These are phyloP conservation scores for Brassica cretica DNA, from an alignment of 345 rosid species.

Conservation along the genomic window DNA sequence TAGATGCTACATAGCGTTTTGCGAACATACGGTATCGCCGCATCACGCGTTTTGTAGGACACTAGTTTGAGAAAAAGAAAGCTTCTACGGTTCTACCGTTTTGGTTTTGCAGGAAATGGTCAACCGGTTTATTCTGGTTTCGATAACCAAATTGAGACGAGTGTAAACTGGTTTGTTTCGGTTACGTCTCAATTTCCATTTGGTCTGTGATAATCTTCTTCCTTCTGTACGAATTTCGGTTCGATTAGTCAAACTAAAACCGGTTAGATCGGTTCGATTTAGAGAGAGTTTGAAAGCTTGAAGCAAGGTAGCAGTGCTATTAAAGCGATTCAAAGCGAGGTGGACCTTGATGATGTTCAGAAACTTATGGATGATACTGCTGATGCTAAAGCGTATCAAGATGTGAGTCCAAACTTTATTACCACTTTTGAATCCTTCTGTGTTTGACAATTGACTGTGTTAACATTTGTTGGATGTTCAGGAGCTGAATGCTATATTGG, in stretches of 20 bases:
- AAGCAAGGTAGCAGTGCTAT: constrained; percentile 79
- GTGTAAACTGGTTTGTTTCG: not conserved
- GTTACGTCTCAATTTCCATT: not conserved
- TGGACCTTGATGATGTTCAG: constrained; percentile 87
- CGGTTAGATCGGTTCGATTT: no score
- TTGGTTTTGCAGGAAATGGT: not conserved
- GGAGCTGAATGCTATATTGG: constrained; percentile 92
- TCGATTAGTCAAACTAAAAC: no score
- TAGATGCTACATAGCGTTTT: constrained; percentile 8
- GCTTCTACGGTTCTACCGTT: not conserved
- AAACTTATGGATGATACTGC: constrained; percentile 93
- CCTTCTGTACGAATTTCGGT: no score
- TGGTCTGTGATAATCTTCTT: not conserved
- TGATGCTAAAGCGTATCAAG: constrained; percentile 95
- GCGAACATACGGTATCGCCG: not conserved
- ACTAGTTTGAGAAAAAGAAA: not conserved
- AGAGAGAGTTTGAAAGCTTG: constrained; percentile 63
- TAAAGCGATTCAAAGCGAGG: constrained; percentile 85
- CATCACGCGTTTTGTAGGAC: not conserved
- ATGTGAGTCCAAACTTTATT: constrained; percentile 54
- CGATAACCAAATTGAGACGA: not conserved
- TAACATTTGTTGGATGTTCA: constrained; percentile 24
- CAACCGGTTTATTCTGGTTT: not conserved
- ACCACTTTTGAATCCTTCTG: no score
- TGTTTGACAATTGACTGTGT: no score